Evolutionary conservation across 345 rosid genomes (phyloP), one percentile per base, ranked within the genome.

Genomic region (Eutrema japonicum): DNA sequence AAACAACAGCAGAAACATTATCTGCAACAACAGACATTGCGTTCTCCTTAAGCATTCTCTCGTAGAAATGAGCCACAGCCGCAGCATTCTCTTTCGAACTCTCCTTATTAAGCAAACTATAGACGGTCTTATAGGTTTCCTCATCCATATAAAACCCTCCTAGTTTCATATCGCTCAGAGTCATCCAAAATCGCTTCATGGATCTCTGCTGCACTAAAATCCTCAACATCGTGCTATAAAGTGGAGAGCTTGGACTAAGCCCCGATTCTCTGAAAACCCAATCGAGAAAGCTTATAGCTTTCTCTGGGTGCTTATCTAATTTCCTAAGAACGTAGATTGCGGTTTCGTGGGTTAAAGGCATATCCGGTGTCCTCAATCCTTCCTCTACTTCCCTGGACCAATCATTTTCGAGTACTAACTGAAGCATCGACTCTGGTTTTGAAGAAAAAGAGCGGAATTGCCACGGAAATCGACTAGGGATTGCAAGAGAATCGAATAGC

Each of bases 201-300:
- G 86, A 79, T 22, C 72, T 85, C 63, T 76, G 82, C 14, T 68
- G 79, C 7, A 60, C 88, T 63, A 88, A 61, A 36, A 89, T 70
- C 80, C 92, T 91, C 55, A 91, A 83, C 85, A 93, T 54, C 61
- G 84, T 36, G 77, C 92, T 78, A 78, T 86, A 89, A 12, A 91
- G 74, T 3, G 87, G 65, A 52, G 96, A 85, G 67, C 86, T 89
- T 8, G 87, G 91, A 41, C 50, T 76, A 81, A 91, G 87, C 63
- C 84, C 85, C 41, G 79, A 83, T 68, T 79, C 81, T 74, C 78
- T 53, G n/a, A 82, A 57, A 3, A 79, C 88, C 97, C 98, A 93
- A 52, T 71, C 74, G 80, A 87, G 84, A 78, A 91, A 93, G 71
- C 43, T 72, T 54, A 61, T 81, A 37, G 94, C 91, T 77, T 84